Conservation (phyloP, 2,329 filamentous ascomycete species). For the Fulvia fulva region DNA sequence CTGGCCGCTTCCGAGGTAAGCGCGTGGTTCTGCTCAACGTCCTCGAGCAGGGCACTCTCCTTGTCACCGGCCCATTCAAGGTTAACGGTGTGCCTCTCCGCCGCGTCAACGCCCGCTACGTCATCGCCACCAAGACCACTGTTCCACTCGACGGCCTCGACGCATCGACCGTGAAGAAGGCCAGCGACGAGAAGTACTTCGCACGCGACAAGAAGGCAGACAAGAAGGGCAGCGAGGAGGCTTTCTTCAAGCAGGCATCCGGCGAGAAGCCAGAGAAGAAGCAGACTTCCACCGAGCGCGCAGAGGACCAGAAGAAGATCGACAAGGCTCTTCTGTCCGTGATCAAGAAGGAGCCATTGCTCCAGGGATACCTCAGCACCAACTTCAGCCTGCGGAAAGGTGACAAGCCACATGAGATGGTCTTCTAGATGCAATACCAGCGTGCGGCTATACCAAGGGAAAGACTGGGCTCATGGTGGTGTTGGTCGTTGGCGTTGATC, state of each 20-base stretch:
- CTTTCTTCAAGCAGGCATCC: constrained; percentile 87
- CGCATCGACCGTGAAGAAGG: constrained; percentile 68
- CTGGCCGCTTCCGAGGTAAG: constrained; percentile 99
- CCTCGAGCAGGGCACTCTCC: constrained; percentile 94
- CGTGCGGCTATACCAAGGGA: constrained; percentile 5
- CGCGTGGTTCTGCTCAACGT: constrained; percentile 98
- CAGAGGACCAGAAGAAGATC: constrained; percentile 95
- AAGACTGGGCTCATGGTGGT: constrained; percentile 21
- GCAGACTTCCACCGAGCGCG: constrained; percentile 84
- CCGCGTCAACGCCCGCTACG: constrained; percentile 87
- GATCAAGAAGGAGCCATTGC: constrained; percentile 98
- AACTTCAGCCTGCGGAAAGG: constrained; percentile 99
- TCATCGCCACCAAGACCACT: constrained; percentile 84
- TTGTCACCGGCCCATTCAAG: constrained; percentile 99
- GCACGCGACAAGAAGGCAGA: constrained; percentile 89
- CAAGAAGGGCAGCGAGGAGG: constrained; percentile 87
- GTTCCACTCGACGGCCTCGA: constrained; percentile 83
- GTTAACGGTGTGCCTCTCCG: constrained; percentile 98
- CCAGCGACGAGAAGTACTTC: constrained; percentile 83
- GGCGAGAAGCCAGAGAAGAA: constrained; percentile 99
- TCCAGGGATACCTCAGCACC: constrained; percentile 88
- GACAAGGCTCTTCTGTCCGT: constrained; percentile 92
- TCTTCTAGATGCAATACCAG: constrained; percentile 66
- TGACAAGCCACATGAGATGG: constrained; percentile 99
- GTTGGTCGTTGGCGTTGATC: constrained; percentile 19